These are phyloP conservation scores for Neospermospora avenae DNA, from an alignment of 2,329 filamentous ascomycete species.

Conservation along the genomic window DNA sequence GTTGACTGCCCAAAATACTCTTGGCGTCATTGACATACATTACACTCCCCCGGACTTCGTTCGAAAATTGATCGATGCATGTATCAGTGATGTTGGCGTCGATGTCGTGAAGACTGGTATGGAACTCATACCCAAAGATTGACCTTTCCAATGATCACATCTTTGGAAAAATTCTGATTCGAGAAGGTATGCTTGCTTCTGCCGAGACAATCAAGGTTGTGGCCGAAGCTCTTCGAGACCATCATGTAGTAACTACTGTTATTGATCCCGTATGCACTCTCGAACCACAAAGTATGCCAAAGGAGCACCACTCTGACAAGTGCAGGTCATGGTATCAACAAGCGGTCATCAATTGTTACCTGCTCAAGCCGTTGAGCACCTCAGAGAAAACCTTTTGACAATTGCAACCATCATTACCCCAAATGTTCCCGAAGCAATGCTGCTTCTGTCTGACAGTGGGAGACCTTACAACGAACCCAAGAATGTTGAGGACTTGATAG, in stretches of 20 bases:
- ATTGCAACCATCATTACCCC: constrained; percentile 69
- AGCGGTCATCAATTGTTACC: constrained; percentile 71
- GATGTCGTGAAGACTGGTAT: constrained; percentile 91
- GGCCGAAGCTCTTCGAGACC: constrained; percentile 57
- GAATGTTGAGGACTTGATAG: constrained; percentile 63
- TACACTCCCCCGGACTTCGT: constrained; percentile 76
- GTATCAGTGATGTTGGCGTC: constrained; percentile 77
- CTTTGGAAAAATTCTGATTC: constrained; percentile 14
- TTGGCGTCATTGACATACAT: constrained; percentile 78
- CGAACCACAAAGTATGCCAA: background rate
- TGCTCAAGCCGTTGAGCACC: constrained; percentile 56
- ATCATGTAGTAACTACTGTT: constrained; percentile 58
- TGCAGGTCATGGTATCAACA: constrained; percentile 86
- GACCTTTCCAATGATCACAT: background rate
- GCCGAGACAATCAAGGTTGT: constrained; percentile 66
- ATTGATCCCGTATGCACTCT: constrained; percentile 65
- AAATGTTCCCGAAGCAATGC: constrained; percentile 71
- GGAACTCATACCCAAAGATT: constrained; percentile 23
- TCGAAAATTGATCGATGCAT: constrained; percentile 79
- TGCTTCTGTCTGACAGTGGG: constrained; percentile 57
- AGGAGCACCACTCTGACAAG: constrained; percentile 12
- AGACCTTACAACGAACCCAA: constrained; percentile 43
- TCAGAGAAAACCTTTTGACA: constrained; percentile 60
- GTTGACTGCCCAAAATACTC: constrained; percentile 93
- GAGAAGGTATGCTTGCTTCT: constrained; percentile 76